Percentiles rank a stretch among this genome's conserved stretches.
phyloP scores from a whole-genome alignment of 805 yeast genomes.

The Metschnikowia bowlesiae region DNA sequence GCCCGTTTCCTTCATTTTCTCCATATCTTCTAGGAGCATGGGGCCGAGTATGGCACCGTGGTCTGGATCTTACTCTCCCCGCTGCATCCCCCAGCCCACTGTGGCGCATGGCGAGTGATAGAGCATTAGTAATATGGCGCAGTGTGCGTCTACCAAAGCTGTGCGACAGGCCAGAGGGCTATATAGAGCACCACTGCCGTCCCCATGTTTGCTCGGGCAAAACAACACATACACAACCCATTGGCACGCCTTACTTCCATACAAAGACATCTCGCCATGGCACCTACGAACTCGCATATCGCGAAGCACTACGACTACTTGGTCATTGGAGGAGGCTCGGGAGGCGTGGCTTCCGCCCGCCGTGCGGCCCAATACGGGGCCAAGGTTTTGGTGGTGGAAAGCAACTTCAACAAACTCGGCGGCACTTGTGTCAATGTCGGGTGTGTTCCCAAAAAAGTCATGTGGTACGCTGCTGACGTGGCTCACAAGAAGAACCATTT shows the following conservation, averaged over 20 bases:
- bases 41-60: no score
- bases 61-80: no score
- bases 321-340: slow-evolving; percentile 98
- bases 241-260: slow-evolving; percentile 18
- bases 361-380: slow-evolving; percentile 95
- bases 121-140: not conserved
- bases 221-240: slow-evolving; percentile 7
- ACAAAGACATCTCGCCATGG: slow-evolving; percentile 45
- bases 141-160: slow-evolving; percentile 5
- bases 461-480: slow-evolving; percentile 96
- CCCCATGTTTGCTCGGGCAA: slow-evolving; percentile 10
- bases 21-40: no score
- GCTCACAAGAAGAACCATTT: slow-evolving; percentile 75
- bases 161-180: not conserved
- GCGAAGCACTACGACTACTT: slow-evolving; percentile 73
- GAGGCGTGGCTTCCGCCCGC: slow-evolving; percentile 98
- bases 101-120: not conserved
- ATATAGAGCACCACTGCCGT: not conserved
- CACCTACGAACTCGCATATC: slow-evolving; percentile 39
- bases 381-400: slow-evolving; percentile 76
- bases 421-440: slow-evolving; percentile 99
- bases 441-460: slow-evolving; percentile 97
- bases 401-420: slow-evolving; percentile 65
- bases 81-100: not conserved
- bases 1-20: no score